phyloP scores from a whole-genome alignment of 768 basidiomycete species.

The Tremella fuciformis region DNA sequence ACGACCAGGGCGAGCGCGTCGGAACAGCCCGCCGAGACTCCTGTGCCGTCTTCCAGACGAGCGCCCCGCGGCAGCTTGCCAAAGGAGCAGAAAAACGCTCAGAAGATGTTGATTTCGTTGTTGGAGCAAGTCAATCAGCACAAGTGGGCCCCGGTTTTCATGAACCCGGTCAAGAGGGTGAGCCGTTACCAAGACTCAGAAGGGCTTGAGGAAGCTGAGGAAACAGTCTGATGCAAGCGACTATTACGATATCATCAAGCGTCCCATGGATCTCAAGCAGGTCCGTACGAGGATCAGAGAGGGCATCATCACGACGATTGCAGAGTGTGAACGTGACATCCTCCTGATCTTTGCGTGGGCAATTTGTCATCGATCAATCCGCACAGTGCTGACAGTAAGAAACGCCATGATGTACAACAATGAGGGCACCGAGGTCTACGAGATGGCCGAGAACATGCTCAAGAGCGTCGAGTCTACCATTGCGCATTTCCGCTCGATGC shows the following conservation, averaged over 20 bases:
- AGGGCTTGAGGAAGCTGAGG: not conserved
- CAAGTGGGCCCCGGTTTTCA: constrained; percentile 83
- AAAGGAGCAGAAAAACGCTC: constrained; percentile 54
- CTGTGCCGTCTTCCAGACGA: not conserved
- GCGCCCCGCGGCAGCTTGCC: not conserved
- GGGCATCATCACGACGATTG: constrained; percentile 71
- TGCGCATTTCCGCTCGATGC: constrained; percentile 41
- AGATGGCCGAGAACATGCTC: constrained; percentile 86
- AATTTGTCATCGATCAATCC: not conserved
- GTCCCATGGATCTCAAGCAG: constrained; percentile 94
- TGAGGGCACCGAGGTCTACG: constrained; percentile 76
- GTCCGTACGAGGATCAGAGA: constrained; percentile 83
- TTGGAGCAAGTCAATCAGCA: constrained; percentile 79
- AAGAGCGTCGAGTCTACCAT: constrained; percentile 46
- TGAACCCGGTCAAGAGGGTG: constrained; percentile 75
- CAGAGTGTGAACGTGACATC: constrained; percentile 86
- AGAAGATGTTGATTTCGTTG: constrained; percentile 74
- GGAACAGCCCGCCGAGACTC: constrained; percentile 12
- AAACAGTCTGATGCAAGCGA: constrained; percentile 72
- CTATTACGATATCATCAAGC: constrained; percentile 85
- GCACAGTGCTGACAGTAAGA: constrained; percentile 15
- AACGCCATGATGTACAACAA: constrained; percentile 97
- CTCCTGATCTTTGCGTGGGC: constrained; percentile 79
- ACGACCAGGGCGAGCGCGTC: constrained; percentile 1
- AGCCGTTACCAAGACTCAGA: constrained; percentile 10